Base-by-base conservation (phyloP, 2,329 filamentous ascomycete genomes). In the Akanthomyces uredinophilus region DNA sequence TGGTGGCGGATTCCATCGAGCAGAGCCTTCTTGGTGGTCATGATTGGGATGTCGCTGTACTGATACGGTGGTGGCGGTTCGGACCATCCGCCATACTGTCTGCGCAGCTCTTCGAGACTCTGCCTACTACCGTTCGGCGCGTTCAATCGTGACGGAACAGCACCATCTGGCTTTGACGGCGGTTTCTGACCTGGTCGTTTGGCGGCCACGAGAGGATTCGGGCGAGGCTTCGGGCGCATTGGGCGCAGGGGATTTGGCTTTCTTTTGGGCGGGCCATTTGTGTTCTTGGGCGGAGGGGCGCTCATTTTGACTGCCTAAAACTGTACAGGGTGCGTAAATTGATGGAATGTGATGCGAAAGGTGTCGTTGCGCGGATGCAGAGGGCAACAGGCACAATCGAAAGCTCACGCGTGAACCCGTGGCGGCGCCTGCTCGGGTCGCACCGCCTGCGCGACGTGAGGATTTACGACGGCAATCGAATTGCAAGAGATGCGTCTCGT, bases 1-100 rank as follows among this genome's bases (percentile, higher is more conserved):
- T 99, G 95, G 70, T 92, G 87, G 54, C 94, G 89, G 63, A 96
- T 78, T 6, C 89, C 90, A 67, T 95, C 89, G 61, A 91, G 82
- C 55, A 96, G 75, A 11, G 88, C 86, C 69, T 88, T 87, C 75
- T 96, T 96, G 7, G 91, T 96, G 7, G 92, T 91, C 66, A 92
- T 85, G 20, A 98, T 81, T 16, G 91, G 91, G 68, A 81, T 81
- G 46, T 83, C 81, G 16, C 68, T 76, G 69, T 87, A 87, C 24
- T 77, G 74, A 29, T 74, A 77, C 0, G 72, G 69, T 2, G 79
- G 77, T 2, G 81, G 76, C 32, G 82, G 77, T 51, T 81, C 78
- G 4, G 83, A 83, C 85, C 85, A 88, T 49, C 85, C 86, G 47
- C 79, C 81, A 68, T 83, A 79, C 65, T 78, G 73, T 62, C 73